A percentile compares a stretch with the other conserved stretches of the same genome.
phyloP scores from a whole-genome alignment of 2,329 filamentous ascomycete species.

The Penicillium fuscoglaucum region DNA sequence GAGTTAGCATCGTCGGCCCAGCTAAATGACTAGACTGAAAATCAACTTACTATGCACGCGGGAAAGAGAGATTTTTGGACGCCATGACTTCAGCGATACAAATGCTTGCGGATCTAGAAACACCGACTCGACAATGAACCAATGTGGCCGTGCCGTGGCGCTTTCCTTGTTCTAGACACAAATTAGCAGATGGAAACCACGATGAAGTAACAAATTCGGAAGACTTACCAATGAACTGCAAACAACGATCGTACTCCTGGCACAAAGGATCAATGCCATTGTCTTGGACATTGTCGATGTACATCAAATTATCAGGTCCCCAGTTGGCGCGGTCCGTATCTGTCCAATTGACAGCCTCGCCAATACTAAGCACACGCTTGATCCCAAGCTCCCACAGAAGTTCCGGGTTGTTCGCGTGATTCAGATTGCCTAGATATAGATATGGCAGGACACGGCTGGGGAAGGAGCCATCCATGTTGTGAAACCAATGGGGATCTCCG shows the following conservation, averaged over 20 bases:
- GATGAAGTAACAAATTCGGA: neutral
- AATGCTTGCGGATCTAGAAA: conserved; percentile 92
- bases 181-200: neutral
- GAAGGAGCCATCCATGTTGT: conserved; percentile 81
- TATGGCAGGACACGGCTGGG: conserved; percentile 88
- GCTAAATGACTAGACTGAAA: neutral
- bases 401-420: conserved; percentile 90
- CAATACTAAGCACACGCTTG: conserved; percentile 83
- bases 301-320: conserved; percentile 75
- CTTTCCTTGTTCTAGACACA: conserved; percentile 69
- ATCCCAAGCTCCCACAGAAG: conserved; percentile 79
- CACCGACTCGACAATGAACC: conserved; percentile 94
- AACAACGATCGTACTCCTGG: conserved; percentile 78
- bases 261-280: conserved; percentile 94
- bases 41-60: conserved; percentile 72
- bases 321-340: conserved; percentile 69
- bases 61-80: conserved; percentile 74
- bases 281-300: conserved; percentile 85
- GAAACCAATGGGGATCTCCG: conserved; percentile 73
- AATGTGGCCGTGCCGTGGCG: conserved; percentile 77
- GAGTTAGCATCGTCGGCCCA: conserved; percentile 3
- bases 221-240: conserved; percentile 85
- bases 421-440: conserved; percentile 93
- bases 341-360: conserved; percentile 81
- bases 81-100: conserved; percentile 99